phyloP scores from a whole-genome alignment of 129 eudicot species.

The Apium graveolens region DNA sequence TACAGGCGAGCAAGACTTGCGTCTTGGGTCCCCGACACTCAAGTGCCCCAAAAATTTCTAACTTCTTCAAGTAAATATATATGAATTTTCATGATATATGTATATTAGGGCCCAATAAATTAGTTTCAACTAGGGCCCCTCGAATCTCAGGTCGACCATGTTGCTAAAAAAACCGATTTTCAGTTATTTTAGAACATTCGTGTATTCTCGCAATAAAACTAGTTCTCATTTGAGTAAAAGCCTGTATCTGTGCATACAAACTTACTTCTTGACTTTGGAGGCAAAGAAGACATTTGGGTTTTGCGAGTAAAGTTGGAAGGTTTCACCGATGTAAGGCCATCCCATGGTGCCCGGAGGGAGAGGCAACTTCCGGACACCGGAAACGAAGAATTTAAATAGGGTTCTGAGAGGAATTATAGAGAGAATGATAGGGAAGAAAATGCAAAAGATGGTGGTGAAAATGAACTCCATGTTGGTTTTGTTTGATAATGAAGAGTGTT shows the following conservation, averaged over 20 bases:
- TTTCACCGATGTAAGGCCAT: conserved; percentile 91
- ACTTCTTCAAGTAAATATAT: too few relatives aligned
- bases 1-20: too few relatives aligned
- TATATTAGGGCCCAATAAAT: too few relatives aligned
- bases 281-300: conserved; percentile 91
- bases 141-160: too few relatives aligned
- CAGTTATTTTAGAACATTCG: not conserved
- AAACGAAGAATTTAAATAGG: conserved; percentile 18
- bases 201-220: not conserved
- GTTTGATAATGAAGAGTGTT: not conserved
- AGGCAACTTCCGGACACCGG: conserved; percentile 39
- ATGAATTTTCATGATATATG: too few relatives aligned
- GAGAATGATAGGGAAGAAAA: conserved; percentile 13
- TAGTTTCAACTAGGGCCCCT: too few relatives aligned
- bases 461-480: conserved; percentile 45
- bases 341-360: conserved; percentile 97
- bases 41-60: too few relatives aligned
- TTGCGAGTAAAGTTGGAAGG: conserved; percentile 89
- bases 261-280: conserved; percentile 76
- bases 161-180: too few relatives aligned
- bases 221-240: not conserved
- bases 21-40: too few relatives aligned
- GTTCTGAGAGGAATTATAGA: conserved; percentile 19
- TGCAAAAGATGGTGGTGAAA: conserved; percentile 18
- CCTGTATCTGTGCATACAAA: not conserved